Evolutionary conservation across 2,329 filamentous ascomycete genomes (phyloP).

Genomic region (Diatrype stigma): DNA sequence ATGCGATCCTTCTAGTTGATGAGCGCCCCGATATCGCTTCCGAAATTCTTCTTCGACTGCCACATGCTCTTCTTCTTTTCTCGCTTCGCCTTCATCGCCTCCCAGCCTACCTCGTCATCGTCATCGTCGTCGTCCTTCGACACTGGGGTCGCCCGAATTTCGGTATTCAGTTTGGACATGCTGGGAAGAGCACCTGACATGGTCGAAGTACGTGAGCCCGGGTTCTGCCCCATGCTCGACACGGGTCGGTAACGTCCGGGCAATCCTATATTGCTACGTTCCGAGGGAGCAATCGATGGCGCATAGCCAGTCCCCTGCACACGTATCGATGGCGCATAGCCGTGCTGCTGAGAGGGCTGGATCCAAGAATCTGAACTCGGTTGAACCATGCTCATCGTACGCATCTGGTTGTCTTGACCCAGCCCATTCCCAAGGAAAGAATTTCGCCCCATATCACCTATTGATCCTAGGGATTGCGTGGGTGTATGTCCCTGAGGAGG

Average conservation of each 20-base stretch:
- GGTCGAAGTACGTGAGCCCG: constrained; percentile 34
- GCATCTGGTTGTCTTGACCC: constrained; percentile 43
- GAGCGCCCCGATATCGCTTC: constrained; percentile 44
- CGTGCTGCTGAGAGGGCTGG: constrained; percentile 39
- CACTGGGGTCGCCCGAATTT: constrained; percentile 36
- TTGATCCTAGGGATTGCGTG: constrained; percentile 40
- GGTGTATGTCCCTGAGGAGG: constrained; percentile 35
- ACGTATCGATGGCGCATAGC: constrained; percentile 48
- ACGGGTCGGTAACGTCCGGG: constrained; percentile 90
- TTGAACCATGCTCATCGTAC: constrained; percentile 83
- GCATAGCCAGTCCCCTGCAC: constrained; percentile 62
- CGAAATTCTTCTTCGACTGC: constrained; percentile 56
- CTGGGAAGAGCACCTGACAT: constrained; percentile 40
- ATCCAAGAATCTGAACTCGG: constrained; percentile 59
- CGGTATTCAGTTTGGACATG: constrained; percentile 35
- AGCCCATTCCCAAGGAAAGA: constrained; percentile 34
- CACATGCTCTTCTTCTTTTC: constrained; percentile 65
- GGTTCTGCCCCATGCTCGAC: constrained; percentile 52
- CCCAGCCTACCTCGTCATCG: constrained; percentile 66
- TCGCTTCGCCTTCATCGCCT: constrained; percentile 64
- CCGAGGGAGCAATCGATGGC: constrained; percentile 89
- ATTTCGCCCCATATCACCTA: constrained; percentile 28
- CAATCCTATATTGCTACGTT: constrained; percentile 89
- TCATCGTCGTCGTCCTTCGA: constrained; percentile 53
- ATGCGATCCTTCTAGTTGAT: constrained; percentile 31